Conservation (phyloP, 495 filamentous ascomycete genomes). For the Hypoxylon fragiforme region DNA sequence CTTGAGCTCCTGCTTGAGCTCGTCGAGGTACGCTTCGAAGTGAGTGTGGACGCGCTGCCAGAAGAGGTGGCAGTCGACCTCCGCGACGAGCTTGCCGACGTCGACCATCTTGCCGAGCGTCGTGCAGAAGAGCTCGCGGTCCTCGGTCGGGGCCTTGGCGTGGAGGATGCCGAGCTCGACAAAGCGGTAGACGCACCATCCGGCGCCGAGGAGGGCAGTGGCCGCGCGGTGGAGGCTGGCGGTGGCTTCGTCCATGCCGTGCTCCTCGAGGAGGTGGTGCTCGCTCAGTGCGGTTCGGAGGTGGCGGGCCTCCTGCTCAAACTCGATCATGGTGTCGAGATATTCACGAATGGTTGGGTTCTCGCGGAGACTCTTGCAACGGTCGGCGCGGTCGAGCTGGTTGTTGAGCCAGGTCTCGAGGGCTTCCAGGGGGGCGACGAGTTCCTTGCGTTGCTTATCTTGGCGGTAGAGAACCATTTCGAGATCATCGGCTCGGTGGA, state of each 20-base stretch:
- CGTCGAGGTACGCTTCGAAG: neutral
- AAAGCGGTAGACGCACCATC: slow-evolving; percentile 1
- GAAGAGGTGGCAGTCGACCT: neutral
- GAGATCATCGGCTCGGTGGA: neutral
- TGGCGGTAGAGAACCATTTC: slow-evolving; percentile 2
- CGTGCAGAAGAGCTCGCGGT: neutral
- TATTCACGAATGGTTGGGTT: neutral
- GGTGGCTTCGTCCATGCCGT: neutral
- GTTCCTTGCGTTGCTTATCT: neutral
- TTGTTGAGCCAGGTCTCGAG: neutral
- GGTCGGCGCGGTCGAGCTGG: neutral
- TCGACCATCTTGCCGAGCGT: neutral
- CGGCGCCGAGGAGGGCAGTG: neutral
- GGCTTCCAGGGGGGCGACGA: neutral
- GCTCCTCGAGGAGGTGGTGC: neutral
- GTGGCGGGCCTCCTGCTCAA: slow-evolving; percentile 6
- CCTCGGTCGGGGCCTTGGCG: neutral
- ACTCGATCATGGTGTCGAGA: slow-evolving; percentile 5
- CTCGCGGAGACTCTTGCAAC: neutral
- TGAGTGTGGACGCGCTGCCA: neutral
- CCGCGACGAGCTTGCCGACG: neutral
- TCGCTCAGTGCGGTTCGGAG: slow-evolving; percentile 3
- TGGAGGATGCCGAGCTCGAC: neutral
- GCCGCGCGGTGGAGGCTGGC: slow-evolving; percentile 1
- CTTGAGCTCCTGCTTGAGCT: slow-evolving; percentile 1